A percentile compares a stretch with the other conserved stretches of the same genome.
These are phyloP conservation scores for Leccinum uliginosum DNA, from an alignment of 768 basidiomycete genomes.

Conservation along the genomic window DNA sequence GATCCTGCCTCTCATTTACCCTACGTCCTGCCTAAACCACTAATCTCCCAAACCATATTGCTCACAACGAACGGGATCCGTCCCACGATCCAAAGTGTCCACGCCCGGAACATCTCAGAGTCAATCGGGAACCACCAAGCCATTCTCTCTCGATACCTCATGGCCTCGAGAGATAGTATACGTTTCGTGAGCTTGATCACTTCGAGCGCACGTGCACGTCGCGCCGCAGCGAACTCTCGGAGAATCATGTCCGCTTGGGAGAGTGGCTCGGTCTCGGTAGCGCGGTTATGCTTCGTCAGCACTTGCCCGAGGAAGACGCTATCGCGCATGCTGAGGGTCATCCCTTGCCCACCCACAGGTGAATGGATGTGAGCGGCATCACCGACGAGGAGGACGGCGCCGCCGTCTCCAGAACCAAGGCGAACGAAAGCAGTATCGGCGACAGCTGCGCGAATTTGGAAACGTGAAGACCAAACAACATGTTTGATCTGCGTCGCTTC, in stretches of 20 bases:
- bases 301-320: constrained; percentile 44
- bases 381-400: constrained; percentile 31
- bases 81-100: constrained; percentile 20
- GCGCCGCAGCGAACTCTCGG: constrained; percentile 31
- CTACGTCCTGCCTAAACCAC: constrained; percentile 21
- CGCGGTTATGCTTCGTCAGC: constrained; percentile 34
- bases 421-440: constrained; percentile 37
- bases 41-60: constrained; percentile 17
- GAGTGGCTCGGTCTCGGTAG: constrained; percentile 3
- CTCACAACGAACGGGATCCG: constrained; percentile 14
- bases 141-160: constrained; percentile 15
- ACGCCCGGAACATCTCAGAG: constrained; percentile 24
- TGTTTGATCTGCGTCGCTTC: constrained; percentile 32
- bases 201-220: constrained; percentile 37
- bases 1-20: background rate
- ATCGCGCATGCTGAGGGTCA: constrained; percentile 55
- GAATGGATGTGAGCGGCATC: constrained; percentile 53
- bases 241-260: constrained; percentile 30
- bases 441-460: constrained; percentile 41
- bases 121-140: constrained; percentile 26
- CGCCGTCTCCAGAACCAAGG: constrained; percentile 19
- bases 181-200: constrained; percentile 41
- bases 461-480: constrained; percentile 43
- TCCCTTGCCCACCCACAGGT: constrained; percentile 52
- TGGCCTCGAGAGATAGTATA: constrained; percentile 24